These are phyloP conservation scores for Blastobotrys peoriensis DNA, from an alignment of 805 yeast species.

Conservation along the genomic window DNA sequence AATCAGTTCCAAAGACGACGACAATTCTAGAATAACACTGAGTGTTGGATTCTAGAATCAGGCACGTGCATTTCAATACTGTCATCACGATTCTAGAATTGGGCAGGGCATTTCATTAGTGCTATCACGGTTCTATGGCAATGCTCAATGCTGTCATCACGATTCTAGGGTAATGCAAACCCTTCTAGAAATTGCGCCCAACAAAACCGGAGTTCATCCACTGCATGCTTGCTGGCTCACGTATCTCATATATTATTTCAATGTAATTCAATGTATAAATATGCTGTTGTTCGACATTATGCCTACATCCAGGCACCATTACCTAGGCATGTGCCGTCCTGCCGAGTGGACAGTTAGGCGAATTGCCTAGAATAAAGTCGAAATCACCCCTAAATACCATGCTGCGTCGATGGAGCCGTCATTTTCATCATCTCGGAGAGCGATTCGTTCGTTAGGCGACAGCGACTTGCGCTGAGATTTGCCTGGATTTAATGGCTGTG, in stretches of 20 bases:
- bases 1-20: neutral
- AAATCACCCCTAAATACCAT: conserved; percentile 10
- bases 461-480: neutral
- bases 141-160: neutral
- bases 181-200: no score
- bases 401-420: conserved; percentile 10
- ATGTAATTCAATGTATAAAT: no score
- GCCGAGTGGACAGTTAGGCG: no score
- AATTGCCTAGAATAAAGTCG: conserved; percentile 2
- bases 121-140: neutral
- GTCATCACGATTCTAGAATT: no score
- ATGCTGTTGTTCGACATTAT: no score
- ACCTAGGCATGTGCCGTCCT: no score
- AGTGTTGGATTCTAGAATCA: no score
- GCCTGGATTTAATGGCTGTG: conserved; percentile 8
- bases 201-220: no score
- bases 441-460: conserved; percentile 10
- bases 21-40: neutral
- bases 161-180: neutral
- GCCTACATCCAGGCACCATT: no score
- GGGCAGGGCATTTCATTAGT: neutral
- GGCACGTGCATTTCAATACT: no score
- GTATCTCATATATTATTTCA: no score
- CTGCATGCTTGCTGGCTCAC: no score
- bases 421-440: conserved; percentile 12